phyloP scores from a whole-genome alignment of 352 stramenopile genomes.

The Phytophthora boehmeriae region DNA sequence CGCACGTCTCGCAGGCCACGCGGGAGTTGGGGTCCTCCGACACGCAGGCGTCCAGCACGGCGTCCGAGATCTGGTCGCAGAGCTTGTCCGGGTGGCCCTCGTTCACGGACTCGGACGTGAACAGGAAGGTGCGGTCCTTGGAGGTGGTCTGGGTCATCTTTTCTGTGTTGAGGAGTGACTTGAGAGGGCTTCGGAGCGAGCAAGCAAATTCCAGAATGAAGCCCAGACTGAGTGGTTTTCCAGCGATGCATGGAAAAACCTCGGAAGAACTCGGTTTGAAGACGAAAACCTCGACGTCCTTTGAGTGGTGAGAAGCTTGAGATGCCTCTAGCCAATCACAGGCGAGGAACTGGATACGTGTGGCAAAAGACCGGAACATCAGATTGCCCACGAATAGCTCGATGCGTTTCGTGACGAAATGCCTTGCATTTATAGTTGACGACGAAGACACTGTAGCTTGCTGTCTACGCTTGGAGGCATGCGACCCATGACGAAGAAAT shows the following conservation, averaged over 20 bases:
- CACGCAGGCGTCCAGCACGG: conserved; percentile 98
- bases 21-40: conserved; percentile 98
- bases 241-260: conserved; percentile 28
- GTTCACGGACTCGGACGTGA: conserved; percentile 99
- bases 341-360: background rate
- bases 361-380: too few relatives aligned
- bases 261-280: conserved; percentile 13
- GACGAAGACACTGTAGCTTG: too few relatives aligned
- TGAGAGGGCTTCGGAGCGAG: conserved; percentile 11
- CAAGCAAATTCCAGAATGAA: conserved; percentile 70
- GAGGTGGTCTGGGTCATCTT: conserved; percentile 69
- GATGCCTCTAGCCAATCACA: conserved; percentile 2
- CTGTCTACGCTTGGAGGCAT: too few relatives aligned
- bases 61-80: conserved; percentile 99
- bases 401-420: background rate
- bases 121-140: conserved; percentile 91
- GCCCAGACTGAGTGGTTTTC: conserved; percentile 7
- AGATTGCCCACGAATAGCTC: too few relatives aligned
- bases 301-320: conserved; percentile 25
- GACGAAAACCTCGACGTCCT: conserved; percentile 23
- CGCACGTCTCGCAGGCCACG: conserved; percentile 98
- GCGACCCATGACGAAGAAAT: too few relatives aligned
- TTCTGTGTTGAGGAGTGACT: conserved; percentile 11
- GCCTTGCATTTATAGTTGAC: background rate
- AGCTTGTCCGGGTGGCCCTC: conserved; percentile 99